Evolutionary conservation across 768 basidiomycete species (phyloP), one percentile per base, ranked within the genome.

Genomic region (Pilatotrama ljubarskyi): DNA sequence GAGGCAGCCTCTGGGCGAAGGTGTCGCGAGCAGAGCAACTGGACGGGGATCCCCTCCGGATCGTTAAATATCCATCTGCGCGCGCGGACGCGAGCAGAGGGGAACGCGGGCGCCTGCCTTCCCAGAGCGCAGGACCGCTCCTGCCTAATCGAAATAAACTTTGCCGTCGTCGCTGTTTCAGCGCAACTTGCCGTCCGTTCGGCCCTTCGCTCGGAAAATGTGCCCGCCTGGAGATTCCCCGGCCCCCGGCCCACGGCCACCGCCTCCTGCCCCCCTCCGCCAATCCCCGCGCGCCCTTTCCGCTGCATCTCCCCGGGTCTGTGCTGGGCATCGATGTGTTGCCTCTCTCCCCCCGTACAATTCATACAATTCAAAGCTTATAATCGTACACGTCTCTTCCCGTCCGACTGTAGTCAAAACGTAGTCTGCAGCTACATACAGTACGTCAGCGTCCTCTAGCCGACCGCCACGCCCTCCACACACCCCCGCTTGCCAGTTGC

Each of bases 81-180:
- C 48, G 32, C 47, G 35, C 46, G 59, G 29, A 54, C 59, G 51
- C 59, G 46, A 49, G 51, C 50, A 62, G 55, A n/a, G n/a, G n/a
- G 55, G 47, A 42, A 53, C 55, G 61, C 55, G 47, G 60, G 54
- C 36, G 51, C 40, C 36, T 52, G 54, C 8, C 4, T 8, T 3
- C 40, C 54, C 26, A 7, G 5, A 0, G 36, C 43, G 29, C 40
- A 32, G 61, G 44, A 0, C 0, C 47, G n/a, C 55, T 18, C 51
- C 55, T 62, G 36, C 61, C 61, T 26, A 13, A 62, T 58, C 50
- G 40, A 63, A 63, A 63, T 63, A 63, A 63, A 58, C 61, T 63
- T 63, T 63, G 24, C 50, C 18, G 54, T 58, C 46, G 55, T 56
- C 55, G 55, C 51, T 58, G 61, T 63, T 58, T 63, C 61, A 63